Evolutionary conservation across 805 yeast genomes (phyloP), one percentile per base, ranked within the genome.

Genomic region (Wickerhamiella dianesei): DNA sequence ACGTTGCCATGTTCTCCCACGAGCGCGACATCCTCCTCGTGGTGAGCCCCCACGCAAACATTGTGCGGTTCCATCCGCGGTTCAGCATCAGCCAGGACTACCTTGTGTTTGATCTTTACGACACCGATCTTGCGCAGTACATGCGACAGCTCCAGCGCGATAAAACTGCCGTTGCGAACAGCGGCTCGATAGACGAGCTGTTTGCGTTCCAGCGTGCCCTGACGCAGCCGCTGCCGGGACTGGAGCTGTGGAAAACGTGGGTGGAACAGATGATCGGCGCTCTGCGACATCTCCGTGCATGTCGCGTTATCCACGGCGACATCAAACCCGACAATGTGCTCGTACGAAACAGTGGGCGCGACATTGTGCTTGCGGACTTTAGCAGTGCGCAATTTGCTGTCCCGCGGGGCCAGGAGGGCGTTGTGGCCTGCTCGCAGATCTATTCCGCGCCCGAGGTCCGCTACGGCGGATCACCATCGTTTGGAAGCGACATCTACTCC

Each of bases 401-500:
- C 4, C 49, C 58, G 22, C 50, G 40, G n/a, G 50, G 43, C 17
- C 48, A 42, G n/a, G 44, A n/a, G 41, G 40, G 51, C 12, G 51
- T 37, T 12, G 59, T 50, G 36, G 63, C 61, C 5, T 50, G 54
- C 47, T 51, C 77, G 1, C 58, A 71, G 21, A 69, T 65, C 37
- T 74, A 67, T 56, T 61, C 72, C 8, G 72, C 77, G 1, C 78
- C 78, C 1, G 75, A 71, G 47, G 53, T 74, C 17, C 46, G 72
- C 9, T 37, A 53, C 14, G 45, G 59, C 0, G 22, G 46, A 8
- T 40, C 49, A 6, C 73, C 71, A 45, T 53, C 55, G 13, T 63
- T 49, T 56, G 56, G 50, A n/a, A 64, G 75, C 2, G 79, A 74
- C 48, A 50, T 70, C 8, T 74, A 64, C 52, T 68, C 77, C 13